Evolutionary conservation across 2,329 filamentous ascomycete species (phyloP), one percentile per base, ranked within the genome.

Genomic region (Colletotrichum falcatum): DNA sequence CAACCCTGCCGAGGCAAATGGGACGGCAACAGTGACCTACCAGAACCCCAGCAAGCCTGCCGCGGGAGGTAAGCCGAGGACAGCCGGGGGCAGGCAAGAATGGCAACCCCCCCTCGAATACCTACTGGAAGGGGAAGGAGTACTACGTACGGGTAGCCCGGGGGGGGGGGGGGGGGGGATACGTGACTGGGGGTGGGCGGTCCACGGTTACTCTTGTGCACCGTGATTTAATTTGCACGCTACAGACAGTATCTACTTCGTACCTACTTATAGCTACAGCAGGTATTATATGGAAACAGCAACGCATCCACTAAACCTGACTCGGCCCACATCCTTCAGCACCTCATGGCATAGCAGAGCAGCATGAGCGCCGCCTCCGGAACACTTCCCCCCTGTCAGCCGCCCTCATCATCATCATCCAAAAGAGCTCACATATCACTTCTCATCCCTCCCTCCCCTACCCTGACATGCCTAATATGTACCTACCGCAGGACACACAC

Each of bases 311-410:
- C 20, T 46, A n/a, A 61, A 35, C 58, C 46, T 48, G 61, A 53
- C 53, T 59, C 64, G 68, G 51, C 58, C 44, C 53, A 53, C 42
- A 66, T 70, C 64, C 68, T 70, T 70, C 68, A 67, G 64, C 68
- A 59, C 53, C 68, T 70, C 55, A 51, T 61, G 64, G 64, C 64
- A 66, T 37, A 42, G 46, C 46, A 16, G 12, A n/a, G n/a, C n/a
- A n/a, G n/a, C n/a, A n/a, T n/a, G n/a, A n/a, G 18, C 39, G 39
- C 39, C 16, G 46, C 20, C 51, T 65, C 33, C 30, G 49, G 44
- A 37, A 48, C 39, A 61, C 2, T 7, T 8, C 42, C 37, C 44
- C 59, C 59, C n/a, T 61, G 59, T 39, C 59, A 51, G 23, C 59
- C 16, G 9, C 18, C 39, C n/a, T n/a, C n/a, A n/a, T n/a, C 35